Evolutionary conservation across 495 filamentous ascomycete species (phyloP).

Genomic region (Penicillium mononematosum): DNA sequence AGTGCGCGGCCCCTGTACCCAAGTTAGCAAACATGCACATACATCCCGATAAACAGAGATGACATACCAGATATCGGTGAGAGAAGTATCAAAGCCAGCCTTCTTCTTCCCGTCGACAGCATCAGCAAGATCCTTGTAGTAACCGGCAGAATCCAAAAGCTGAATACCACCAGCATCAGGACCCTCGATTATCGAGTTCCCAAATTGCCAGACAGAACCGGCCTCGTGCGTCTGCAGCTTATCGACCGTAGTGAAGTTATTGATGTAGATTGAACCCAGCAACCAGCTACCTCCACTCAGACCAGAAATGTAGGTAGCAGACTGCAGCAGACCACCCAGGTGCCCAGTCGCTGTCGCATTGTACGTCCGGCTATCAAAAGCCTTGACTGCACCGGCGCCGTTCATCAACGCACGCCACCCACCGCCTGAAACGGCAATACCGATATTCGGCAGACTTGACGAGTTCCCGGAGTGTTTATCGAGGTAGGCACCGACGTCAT

Average conservation of each 20-base stretch:
- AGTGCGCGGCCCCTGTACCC: conserved; percentile 60
- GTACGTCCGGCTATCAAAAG: conserved; percentile 74
- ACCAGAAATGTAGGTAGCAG: conserved; percentile 79
- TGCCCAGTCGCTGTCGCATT: conserved; percentile 65
- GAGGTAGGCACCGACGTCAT: conserved; percentile 73
- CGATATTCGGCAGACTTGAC: conserved; percentile 61
- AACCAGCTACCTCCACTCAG: conserved; percentile 89
- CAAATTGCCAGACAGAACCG: conserved; percentile 71
- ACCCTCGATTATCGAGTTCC: conserved; percentile 72
- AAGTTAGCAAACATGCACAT: conserved; percentile 12
- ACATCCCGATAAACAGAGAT: conserved; percentile 14
- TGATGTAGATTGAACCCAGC: conserved; percentile 78
- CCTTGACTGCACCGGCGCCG: conserved; percentile 82
- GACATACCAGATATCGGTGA: conserved; percentile 83
- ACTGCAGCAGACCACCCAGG: conserved; percentile 82
- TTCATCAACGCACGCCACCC: conserved; percentile 88
- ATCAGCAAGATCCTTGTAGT: conserved; percentile 63
- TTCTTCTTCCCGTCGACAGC: conserved; percentile 64
- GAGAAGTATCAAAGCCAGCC: conserved; percentile 70
- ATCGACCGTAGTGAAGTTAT: conserved; percentile 82
- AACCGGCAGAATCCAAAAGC: conserved; percentile 53
- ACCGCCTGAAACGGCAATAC: conserved; percentile 59
- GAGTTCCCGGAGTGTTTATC: conserved; percentile 52
- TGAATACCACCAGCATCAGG: conserved; percentile 55
- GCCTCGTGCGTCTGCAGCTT: conserved; percentile 44